Base-by-base conservation (phyloP, 2,329 filamentous ascomycete species). In the Neonectria coccinea region DNA sequence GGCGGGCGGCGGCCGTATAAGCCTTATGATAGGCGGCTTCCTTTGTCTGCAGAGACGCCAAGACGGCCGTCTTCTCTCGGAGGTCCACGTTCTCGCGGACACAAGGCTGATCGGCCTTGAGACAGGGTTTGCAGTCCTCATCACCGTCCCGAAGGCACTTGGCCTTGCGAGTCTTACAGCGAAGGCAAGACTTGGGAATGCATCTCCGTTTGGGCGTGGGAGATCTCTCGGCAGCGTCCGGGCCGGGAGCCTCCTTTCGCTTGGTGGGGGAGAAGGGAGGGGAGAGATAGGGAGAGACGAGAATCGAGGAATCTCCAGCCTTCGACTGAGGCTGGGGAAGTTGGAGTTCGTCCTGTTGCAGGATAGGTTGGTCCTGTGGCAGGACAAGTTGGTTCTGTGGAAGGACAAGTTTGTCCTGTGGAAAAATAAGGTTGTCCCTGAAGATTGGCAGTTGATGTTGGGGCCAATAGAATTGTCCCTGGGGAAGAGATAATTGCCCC, bases 91-190 rank as follows among this genome's bases (percentile, higher is more conserved):
- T 20, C 7, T 48, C 27, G 12, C 58, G 22, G 20, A 42, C 41
- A 9, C 58, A 61, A 8, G 22, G 16, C 12, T 16, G 5, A n/a
- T 14, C 22, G 16, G 22, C 22, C 44, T 31, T 39, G 31, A 39
- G 7, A n/a, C 58, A 61, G 16, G 12, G 14, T 9, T 6, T 25
- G 42, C 58, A 61, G 25, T 42, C 48, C 14, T 31, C 51, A 16
- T 56, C 9, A 7, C 58, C 51, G 2, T 41, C 31, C n/a, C 31
- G 39, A 8, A 20, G 29, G 22, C 58, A 61, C 52, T 42, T 56
- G 8, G 36, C n/a, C 58, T 61, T 61, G 41, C 58, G 58, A 1
- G 16, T 16, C 44, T 22, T 61, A 12, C 58, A 61, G 16, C 42
- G 44, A 2, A 41, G 9, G 22, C 58, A 59, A 11, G 56, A 36